phyloP scores from a whole-genome alignment of 345 rosid genomes.

The Passiflora organensis region DNA sequence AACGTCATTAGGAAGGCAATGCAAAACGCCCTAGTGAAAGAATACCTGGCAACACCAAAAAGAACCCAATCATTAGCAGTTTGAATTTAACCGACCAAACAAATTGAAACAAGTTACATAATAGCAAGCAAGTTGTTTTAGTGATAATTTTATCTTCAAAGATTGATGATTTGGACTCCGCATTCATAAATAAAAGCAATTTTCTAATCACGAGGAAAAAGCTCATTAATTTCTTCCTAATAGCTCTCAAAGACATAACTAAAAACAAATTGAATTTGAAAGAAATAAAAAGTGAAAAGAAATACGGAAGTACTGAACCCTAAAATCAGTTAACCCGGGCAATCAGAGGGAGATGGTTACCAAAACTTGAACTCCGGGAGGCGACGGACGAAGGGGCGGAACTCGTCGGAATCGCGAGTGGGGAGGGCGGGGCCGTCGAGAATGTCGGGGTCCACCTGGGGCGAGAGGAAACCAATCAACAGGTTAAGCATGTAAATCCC shows the following conservation, averaged over 20 bases:
- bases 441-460: constrained; percentile 77
- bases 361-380: constrained; percentile 94
- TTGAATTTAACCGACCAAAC: too few species aligned
- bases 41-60: constrained; percentile 50
- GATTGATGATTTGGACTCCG: too few species aligned
- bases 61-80: constrained; percentile 1
- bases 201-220: too few species aligned
- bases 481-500: constrained; percentile 80
- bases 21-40: constrained; percentile 67
- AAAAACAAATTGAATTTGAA: not conserved
- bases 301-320: too few species aligned
- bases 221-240: too few species aligned
- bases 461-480: constrained; percentile 81
- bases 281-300: not conserved
- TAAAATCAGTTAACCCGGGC: not conserved
- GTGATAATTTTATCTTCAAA: too few species aligned
- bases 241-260: too few species aligned
- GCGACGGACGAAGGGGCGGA: constrained; percentile 83
- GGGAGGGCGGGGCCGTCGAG: constrained; percentile 74
- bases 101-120: too few species aligned
- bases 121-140: too few species aligned
- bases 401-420: constrained; percentile 80
- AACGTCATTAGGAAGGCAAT: constrained; percentile 77
- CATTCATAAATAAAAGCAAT: too few species aligned
- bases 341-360: constrained; percentile 28